These are phyloP conservation scores for Mycena venus DNA, from an alignment of 768 basidiomycete genomes.

Conservation along the genomic window DNA sequence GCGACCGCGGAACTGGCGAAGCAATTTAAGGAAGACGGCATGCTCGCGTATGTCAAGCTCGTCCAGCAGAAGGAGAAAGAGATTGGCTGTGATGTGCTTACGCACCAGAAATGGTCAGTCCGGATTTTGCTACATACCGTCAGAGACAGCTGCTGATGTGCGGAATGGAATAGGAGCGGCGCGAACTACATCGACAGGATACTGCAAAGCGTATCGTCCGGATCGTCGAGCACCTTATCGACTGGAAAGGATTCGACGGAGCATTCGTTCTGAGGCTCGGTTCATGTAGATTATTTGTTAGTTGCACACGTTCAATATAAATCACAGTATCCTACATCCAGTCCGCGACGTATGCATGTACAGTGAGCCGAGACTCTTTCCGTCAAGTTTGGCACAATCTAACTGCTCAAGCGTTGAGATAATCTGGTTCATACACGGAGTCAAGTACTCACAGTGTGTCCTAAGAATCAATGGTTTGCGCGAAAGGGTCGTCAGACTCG, in stretches of 20 bases:
- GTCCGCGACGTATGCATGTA: not conserved
- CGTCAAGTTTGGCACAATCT: no score
- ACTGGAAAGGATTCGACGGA: conserved; percentile 92
- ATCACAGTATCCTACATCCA: not conserved
- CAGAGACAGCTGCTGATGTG: not conserved
- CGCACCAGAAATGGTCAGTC: conserved; percentile 92
- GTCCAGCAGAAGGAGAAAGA: conserved; percentile 92
- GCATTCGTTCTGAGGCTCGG: conserved; percentile 71
- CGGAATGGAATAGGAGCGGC: conserved; percentile 73
- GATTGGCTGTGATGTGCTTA: conserved; percentile 90
- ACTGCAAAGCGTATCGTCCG: conserved; percentile 85
- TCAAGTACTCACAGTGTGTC: not conserved
- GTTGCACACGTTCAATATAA: not conserved
- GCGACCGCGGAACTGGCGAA: conserved; percentile 85
- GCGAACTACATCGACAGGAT: conserved; percentile 93
- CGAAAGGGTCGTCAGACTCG: conserved; percentile 72
- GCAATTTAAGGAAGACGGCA: conserved; percentile 87
- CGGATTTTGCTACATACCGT: not conserved
- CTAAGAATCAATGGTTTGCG: conserved; percentile 10
- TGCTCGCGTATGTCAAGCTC: conserved; percentile 93
- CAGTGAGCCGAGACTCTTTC: not conserved
- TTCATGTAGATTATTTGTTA: not conserved
- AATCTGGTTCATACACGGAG: not conserved
- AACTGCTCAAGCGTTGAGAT: no score
- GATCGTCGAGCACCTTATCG: conserved; percentile 89